phyloP scores from a whole-genome alignment of 345 rosid genomes.

The Eucalyptus polyanthemos region DNA sequence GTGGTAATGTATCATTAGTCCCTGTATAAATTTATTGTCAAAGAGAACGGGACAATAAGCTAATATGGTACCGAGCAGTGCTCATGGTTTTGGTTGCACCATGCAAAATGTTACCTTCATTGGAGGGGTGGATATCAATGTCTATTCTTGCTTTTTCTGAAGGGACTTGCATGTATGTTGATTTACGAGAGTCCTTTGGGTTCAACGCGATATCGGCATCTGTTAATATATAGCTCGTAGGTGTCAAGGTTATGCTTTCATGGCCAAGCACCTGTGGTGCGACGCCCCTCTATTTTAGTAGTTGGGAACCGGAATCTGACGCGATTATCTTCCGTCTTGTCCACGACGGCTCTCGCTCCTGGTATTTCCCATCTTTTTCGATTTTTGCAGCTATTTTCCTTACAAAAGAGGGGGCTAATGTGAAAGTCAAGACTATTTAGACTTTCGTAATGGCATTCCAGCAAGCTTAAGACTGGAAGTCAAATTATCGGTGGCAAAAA shows the following conservation, averaged over 20 bases:
- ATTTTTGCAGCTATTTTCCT: background rate
- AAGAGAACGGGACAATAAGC: background rate
- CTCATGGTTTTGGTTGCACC: background rate
- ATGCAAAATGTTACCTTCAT: background rate
- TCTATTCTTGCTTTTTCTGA: background rate
- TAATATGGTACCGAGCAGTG: background rate
- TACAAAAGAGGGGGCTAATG: background rate
- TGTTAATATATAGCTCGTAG: background rate
- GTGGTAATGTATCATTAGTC: background rate
- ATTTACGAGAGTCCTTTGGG: background rate
- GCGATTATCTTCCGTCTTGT: background rate
- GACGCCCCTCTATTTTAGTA: background rate
- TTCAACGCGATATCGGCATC: background rate
- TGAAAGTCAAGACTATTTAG: background rate
- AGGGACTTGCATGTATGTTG: background rate
- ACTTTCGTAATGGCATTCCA: background rate
- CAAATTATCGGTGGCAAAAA: background rate
- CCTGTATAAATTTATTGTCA: background rate
- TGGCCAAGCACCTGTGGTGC: background rate
- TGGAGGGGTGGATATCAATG: background rate
- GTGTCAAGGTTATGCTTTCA: background rate
- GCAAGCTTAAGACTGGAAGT: background rate
- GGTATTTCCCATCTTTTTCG: background rate
- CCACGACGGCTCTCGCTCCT: background rate
- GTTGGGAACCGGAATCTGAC: background rate